A percentile compares a stretch with the other conserved stretches of the same genome.
phyloP scores from a whole-genome alignment of 1,284 basidiomycete genomes.

The Vanrija sp. region DNA sequence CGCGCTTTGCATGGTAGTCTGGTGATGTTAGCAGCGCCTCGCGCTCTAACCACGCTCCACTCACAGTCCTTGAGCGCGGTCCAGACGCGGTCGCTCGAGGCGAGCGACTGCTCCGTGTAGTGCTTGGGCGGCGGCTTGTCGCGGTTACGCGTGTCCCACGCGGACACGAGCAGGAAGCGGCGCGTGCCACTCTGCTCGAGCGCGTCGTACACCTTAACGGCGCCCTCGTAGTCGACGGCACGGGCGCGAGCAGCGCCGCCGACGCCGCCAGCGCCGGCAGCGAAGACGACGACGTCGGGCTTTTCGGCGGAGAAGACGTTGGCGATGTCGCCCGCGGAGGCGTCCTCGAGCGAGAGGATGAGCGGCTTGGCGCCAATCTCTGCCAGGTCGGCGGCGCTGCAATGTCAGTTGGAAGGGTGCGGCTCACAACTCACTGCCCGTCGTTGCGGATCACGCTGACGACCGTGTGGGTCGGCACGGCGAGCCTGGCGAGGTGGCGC shows the following conservation, averaged over 20 bases:
- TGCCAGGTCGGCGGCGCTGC: slow-evolving; percentile 52
- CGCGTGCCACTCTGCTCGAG: slow-evolving; percentile 56
- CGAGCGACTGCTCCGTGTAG: slow-evolving; percentile 51
- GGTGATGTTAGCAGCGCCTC: too few species aligned
- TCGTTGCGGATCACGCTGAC: slow-evolving; percentile 59
- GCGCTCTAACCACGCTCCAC: too few species aligned
- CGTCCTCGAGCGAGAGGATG: slow-evolving; percentile 61
- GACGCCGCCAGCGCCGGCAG: slow-evolving; percentile 67
- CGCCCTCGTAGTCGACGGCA: slow-evolving; percentile 67
- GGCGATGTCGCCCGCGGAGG: slow-evolving; percentile 54
- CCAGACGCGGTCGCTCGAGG: slow-evolving; percentile 52
- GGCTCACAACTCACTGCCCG: slow-evolving; percentile 31
- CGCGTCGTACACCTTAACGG: slow-evolving; percentile 68
- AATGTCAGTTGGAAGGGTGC: slow-evolving; percentile 27
- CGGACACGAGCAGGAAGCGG: slow-evolving; percentile 60
- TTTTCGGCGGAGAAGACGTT: slow-evolving; percentile 55
- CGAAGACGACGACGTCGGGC: slow-evolving; percentile 59
- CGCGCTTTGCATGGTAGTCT: slow-evolving; percentile 65
- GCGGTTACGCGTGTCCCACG: slow-evolving; percentile 60
- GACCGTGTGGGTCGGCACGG: slow-evolving; percentile 52
- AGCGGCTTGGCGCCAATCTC: slow-evolving; percentile 55
- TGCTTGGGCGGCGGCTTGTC: slow-evolving; percentile 52
- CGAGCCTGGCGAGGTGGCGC: slow-evolving; percentile 57
- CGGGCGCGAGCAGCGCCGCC: slow-evolving; percentile 66
- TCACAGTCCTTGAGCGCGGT: slow-evolving; percentile 42